Evolutionary conservation across 768 basidiomycete species (phyloP).

Genomic region (Termitomyces sp.): DNA sequence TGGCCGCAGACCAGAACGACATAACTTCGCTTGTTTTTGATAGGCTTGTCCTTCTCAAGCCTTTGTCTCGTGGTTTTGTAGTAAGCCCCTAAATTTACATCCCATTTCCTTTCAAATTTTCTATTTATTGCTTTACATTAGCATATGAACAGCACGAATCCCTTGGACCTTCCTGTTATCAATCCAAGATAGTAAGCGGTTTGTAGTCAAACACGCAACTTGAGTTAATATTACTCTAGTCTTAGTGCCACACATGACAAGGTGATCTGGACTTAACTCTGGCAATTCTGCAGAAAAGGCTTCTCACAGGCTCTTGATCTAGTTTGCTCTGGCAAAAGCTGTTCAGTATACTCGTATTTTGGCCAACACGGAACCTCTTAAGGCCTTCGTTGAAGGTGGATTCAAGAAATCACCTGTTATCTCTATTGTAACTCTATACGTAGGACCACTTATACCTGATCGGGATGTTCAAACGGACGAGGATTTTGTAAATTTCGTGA

Average conservation of each 20-base stretch:
- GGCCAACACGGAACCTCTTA: slow-evolving; percentile 7
- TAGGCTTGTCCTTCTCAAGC: slow-evolving; percentile 7
- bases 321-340: slow-evolving; percentile 13
- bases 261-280: not conserved
- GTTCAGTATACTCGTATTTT: slow-evolving; percentile 11
- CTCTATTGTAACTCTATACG: not conserved
- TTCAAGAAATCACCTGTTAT: not conserved
- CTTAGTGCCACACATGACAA: slow-evolving; percentile 10
- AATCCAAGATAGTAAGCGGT: slow-evolving; percentile 9
- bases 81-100: not conserved
- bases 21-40: slow-evolving; percentile 7
- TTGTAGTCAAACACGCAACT: not conserved
- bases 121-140: not conserved
- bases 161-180: slow-evolving; percentile 8
- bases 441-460: not conserved
- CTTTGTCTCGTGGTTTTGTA: slow-evolving; percentile 12
- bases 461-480: slow-evolving; percentile 5
- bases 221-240: not conserved
- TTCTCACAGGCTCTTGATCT: not conserved
- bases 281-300: not conserved
- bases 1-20: slow-evolving; percentile 6
- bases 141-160: slow-evolving; percentile 12
- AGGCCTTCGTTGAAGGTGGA: slow-evolving; percentile 7
- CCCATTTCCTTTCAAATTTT: not conserved
- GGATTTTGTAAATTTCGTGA: slow-evolving; percentile 8